Evolutionary conservation across 805 yeast species (phyloP).

Genomic region (Pichia scutulata): DNA sequence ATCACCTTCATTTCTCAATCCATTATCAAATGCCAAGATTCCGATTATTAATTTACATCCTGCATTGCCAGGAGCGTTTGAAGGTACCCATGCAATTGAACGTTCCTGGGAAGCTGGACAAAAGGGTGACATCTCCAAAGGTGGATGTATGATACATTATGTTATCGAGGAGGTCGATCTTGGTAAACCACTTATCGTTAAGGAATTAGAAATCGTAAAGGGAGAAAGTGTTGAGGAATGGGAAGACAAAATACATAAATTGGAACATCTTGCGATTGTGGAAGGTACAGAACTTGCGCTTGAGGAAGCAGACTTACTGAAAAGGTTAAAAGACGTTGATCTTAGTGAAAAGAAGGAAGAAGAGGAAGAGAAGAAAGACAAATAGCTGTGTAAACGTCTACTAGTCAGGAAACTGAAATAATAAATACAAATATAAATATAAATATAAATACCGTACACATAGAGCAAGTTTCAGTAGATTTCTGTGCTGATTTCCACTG

Average conservation of each 20-base stretch:
- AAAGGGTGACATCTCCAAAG: conserved; percentile 62
- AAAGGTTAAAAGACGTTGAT: background rate
- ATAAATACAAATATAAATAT: too few relatives aligned
- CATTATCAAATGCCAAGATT: conserved; percentile 50
- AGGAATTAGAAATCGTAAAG: conserved; percentile 60
- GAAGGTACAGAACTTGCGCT: conserved; percentile 67
- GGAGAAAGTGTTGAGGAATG: conserved; percentile 75
- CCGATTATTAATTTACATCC: conserved; percentile 94
- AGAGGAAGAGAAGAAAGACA: background rate
- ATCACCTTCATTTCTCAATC: conserved; percentile 65
- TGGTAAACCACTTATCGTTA: conserved; percentile 83
- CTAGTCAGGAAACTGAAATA: too few relatives aligned
- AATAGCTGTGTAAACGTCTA: background rate
- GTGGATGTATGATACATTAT: conserved; percentile 94
- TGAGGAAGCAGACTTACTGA: background rate
- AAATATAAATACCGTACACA: too few relatives aligned
- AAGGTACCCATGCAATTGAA: conserved; percentile 95
- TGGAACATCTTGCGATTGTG: conserved; percentile 88
- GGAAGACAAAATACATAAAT: conserved; percentile 71
- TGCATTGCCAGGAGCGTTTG: conserved; percentile 94
- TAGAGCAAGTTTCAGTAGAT: too few relatives aligned
- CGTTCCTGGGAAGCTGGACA: conserved; percentile 96
- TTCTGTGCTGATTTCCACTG: too few relatives aligned
- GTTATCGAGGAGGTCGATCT: conserved; percentile 95
- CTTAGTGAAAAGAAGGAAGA: background rate